Percentiles rank a stretch among this genome's conserved stretches.
Conservation (phyloP, 73 alveolate genomes). For the Uronychia setigera region DNA sequence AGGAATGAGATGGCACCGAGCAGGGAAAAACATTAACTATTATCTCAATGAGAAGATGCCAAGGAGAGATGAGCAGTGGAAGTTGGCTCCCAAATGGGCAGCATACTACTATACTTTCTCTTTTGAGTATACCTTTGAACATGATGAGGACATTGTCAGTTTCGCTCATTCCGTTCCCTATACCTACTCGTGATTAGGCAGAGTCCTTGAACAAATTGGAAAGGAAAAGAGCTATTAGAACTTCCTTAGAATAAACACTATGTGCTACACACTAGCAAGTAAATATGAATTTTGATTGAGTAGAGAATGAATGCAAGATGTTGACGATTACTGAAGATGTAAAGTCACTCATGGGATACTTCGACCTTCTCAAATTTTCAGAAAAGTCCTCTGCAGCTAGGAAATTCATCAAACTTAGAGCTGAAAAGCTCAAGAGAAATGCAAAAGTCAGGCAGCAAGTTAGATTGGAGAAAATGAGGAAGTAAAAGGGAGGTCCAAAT, state of each 20-base stretch:
- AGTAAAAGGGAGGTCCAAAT: conserved; percentile 18
- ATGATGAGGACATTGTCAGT: conserved; percentile 79
- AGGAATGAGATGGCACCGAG: conserved; percentile 18
- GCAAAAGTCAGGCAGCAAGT: neutral
- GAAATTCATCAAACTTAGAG: conserved; percentile 12
- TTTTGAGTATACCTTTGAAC: conserved; percentile 65
- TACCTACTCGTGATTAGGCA: conserved; percentile 74
- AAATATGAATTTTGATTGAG: neutral
- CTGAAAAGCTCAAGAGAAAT: neutral
- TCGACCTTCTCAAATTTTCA: conserved; percentile 5
- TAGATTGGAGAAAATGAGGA: conserved; percentile 15
- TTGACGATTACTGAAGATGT: conserved; percentile 63
- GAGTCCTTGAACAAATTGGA: conserved; percentile 9
- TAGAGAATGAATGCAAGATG: conserved; percentile 57
- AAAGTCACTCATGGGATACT: conserved; percentile 13
- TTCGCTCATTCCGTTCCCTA: conserved; percentile 91
- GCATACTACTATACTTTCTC: conserved; percentile 68
- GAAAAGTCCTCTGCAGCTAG: conserved; percentile 27
- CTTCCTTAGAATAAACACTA: conserved; percentile 19
- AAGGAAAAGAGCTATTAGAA: conserved; percentile 2
- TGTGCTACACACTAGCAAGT: conserved; percentile 57
- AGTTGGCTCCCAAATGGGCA: conserved; percentile 34
- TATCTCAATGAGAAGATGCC: conserved; percentile 32
- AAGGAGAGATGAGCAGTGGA: conserved; percentile 46
- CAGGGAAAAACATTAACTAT: conserved; percentile 33